Percentiles rank a stretch among this genome's conserved stretches.
Evolutionary conservation across 331 rosid genomes (phyloP).

Genomic region (Cydonia oblonga): DNA sequence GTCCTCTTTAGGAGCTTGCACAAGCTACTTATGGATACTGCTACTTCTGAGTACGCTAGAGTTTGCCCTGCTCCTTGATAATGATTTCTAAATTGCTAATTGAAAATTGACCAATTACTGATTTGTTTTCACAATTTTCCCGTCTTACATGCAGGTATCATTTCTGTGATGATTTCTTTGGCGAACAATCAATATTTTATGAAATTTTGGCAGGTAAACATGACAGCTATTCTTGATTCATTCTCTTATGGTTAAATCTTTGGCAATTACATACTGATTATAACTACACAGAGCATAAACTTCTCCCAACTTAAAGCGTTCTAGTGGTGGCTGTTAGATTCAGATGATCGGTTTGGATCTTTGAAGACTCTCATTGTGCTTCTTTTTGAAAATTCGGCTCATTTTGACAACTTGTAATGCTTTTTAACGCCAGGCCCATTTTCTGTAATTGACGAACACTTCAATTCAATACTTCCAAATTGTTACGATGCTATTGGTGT

Average conservation of each 20-base stretch:
- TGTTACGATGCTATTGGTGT: slow-evolving; percentile 94
- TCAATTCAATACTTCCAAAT: slow-evolving; percentile 69
- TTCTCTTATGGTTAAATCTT: neutral
- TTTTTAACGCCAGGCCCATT: slow-evolving; percentile 68
- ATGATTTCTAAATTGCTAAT: slow-evolving; percentile 8
- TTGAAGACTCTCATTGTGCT: neutral
- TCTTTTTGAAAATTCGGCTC: neutral
- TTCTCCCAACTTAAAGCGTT: neutral
- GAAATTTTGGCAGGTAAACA: slow-evolving; percentile 78
- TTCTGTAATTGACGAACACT: slow-evolving; percentile 88
- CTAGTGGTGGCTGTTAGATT: slow-evolving; percentile 1
- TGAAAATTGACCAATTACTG: neutral
- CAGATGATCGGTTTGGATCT: neutral
- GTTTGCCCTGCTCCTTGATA: slow-evolving; percentile 22
- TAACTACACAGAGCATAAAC: neutral
- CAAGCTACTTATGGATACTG: slow-evolving; percentile 97
- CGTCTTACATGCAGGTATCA: slow-evolving; percentile 54
- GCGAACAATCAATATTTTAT: slow-evolving; percentile 66
- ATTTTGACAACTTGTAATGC: slow-evolving; percentile 17
- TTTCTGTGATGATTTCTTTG: slow-evolving; percentile 83
- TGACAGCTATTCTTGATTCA: neutral
- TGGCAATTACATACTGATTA: neutral
- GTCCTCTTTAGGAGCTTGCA: slow-evolving; percentile 96
- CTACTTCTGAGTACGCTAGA: slow-evolving; percentile 75
- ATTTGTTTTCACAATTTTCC: slow-evolving; percentile 11